Percentiles rank a stretch among this genome's conserved stretches.
phyloP scores from a whole-genome alignment of 352 stramenopile species.

The Globisporangium canariense region DNA sequence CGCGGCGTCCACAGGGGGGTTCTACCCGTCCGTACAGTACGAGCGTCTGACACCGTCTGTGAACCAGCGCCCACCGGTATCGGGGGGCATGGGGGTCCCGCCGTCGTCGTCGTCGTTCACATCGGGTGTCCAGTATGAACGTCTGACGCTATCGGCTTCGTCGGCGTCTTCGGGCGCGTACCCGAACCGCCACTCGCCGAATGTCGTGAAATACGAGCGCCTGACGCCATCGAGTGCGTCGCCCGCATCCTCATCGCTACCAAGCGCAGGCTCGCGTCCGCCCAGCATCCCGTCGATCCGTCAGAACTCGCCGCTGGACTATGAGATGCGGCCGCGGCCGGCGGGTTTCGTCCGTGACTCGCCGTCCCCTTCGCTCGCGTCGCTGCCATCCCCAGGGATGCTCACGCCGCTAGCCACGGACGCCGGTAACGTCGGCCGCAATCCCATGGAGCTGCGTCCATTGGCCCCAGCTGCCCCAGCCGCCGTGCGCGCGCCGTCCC shows the following conservation, averaged over 20 bases:
- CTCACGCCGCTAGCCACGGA: slow-evolving; percentile 38
- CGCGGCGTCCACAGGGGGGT: slow-evolving; percentile 17
- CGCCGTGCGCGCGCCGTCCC: neutral
- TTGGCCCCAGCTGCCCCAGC: neutral
- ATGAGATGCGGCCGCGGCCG: slow-evolving; percentile 30
- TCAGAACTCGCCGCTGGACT: slow-evolving; percentile 35
- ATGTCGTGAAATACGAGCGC: slow-evolving; percentile 45
- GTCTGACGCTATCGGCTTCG: slow-evolving; percentile 3
- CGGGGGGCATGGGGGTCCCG: neutral
- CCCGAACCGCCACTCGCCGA: slow-evolving; percentile 14
- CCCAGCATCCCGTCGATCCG: slow-evolving; percentile 24
- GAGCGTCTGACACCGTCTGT: slow-evolving; percentile 21
- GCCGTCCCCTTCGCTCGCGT: slow-evolving; percentile 27
- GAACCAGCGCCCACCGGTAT: slow-evolving; percentile 14
- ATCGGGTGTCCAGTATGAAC: slow-evolving; percentile 12
- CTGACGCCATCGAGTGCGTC: slow-evolving; percentile 27
- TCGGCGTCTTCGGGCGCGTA: neutral
- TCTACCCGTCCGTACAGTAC: slow-evolving; percentile 24
- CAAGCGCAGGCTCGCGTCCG: slow-evolving; percentile 3
- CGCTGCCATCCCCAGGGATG: slow-evolving; percentile 48
- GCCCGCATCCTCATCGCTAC: slow-evolving; percentile 16
- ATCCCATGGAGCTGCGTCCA: slow-evolving; percentile 31
- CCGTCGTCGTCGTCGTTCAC: neutral
- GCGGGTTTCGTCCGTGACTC: slow-evolving; percentile 2
- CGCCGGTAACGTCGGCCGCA: slow-evolving; percentile 24